Percentiles rank a stretch among this genome's conserved stretches.
phyloP scores from a whole-genome alignment of 2,329 filamentous ascomycete species.

The Cercospora zeina region DNA sequence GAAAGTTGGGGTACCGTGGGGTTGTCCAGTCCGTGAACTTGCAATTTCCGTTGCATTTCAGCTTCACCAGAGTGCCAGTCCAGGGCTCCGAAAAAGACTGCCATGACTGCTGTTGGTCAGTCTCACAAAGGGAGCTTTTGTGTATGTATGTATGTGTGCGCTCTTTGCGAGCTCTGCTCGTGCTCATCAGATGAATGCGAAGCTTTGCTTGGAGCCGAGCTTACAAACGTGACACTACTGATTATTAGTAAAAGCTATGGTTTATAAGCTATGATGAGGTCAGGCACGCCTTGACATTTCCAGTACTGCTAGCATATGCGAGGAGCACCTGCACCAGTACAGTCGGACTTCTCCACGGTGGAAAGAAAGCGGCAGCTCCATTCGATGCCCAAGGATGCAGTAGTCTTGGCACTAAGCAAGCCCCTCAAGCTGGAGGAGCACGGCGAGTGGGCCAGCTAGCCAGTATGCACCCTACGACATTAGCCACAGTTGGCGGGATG shows the following conservation, averaged over 20 bases:
- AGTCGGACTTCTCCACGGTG: not conserved
- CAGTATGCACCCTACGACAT: not conserved
- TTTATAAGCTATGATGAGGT: not conserved
- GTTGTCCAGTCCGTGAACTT: constrained; percentile 12
- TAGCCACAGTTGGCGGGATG: too few species aligned
- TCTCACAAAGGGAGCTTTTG: not conserved
- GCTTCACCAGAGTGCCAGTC: constrained; percentile 11
- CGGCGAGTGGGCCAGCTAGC: not conserved
- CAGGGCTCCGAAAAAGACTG: constrained; percentile 12
- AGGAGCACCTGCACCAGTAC: not conserved
- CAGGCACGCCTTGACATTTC: not conserved
- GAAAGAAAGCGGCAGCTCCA: not conserved
- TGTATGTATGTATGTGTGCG: not conserved
- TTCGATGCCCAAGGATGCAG: not conserved
- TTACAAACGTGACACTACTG: not conserved
- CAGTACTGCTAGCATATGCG: not conserved
- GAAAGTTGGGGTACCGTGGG: constrained; percentile 57
- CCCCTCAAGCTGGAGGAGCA: not conserved
- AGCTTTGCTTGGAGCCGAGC: not conserved
- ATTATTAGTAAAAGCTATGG: not conserved
- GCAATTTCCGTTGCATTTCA: constrained; percentile 10
- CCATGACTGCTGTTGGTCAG: not conserved
- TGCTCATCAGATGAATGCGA: not conserved
- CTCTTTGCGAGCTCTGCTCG: not conserved
- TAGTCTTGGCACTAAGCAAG: not conserved